Conservation (phyloP, 1,139 yeast species). For the Blastobotrys persicus region DNA sequence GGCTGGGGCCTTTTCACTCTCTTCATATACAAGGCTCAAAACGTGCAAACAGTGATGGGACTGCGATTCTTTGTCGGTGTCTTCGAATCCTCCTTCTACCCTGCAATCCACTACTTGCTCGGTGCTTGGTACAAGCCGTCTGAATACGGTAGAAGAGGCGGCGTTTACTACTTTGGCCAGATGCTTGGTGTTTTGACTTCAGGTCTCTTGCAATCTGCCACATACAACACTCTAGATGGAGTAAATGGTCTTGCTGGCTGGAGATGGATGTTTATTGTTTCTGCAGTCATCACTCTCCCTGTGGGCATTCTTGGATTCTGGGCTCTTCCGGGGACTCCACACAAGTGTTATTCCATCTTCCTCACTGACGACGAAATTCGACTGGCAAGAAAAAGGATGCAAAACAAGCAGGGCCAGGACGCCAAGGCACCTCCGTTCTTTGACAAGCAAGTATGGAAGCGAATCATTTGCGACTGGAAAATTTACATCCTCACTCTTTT, state of each 20-base stretch:
- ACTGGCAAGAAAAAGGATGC: constrained; percentile 39
- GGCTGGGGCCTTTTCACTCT: constrained; percentile 58
- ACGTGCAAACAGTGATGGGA: constrained; percentile 50
- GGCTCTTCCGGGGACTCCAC: constrained; percentile 68
- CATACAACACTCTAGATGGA: constrained; percentile 43
- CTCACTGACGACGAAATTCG: constrained; percentile 31
- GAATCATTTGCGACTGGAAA: constrained; percentile 38
- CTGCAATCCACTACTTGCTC: constrained; percentile 51
- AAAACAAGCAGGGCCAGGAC: constrained; percentile 46
- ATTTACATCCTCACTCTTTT: constrained; percentile 40
- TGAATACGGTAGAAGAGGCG: constrained; percentile 51
- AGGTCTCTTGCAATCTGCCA: constrained; percentile 44
- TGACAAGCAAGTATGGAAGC: constrained; percentile 31
- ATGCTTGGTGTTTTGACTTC: constrained; percentile 42
- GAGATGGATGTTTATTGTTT: constrained; percentile 55
- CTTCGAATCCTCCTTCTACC: constrained; percentile 59
- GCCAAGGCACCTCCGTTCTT: constrained; percentile 34
- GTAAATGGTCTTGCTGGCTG: constrained; percentile 41
- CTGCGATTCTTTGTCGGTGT: constrained; percentile 58
- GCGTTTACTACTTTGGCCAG: constrained; percentile 45
- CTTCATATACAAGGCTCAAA: constrained; percentile 45
- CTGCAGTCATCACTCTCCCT: constrained; percentile 52
- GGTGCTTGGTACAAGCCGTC: constrained; percentile 51
- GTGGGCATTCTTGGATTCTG: constrained; percentile 65
- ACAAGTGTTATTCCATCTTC: constrained; percentile 39